These are phyloP conservation scores for Phytopythium helicoides DNA, from an alignment of 352 stramenopile species.

Conservation along the genomic window DNA sequence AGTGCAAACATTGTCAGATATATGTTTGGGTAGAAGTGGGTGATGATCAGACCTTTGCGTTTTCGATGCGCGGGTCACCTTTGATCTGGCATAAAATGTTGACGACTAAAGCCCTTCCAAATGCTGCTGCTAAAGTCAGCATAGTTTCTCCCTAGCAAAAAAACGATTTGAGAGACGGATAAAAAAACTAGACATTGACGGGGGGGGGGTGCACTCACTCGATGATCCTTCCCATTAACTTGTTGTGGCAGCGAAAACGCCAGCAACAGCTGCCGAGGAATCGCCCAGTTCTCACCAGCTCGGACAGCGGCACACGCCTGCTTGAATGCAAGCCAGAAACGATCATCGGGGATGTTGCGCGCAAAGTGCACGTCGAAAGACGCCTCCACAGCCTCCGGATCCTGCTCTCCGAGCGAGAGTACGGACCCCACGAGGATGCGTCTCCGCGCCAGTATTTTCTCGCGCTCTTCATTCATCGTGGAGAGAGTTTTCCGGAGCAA, in stretches of 20 bases:
- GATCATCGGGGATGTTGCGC: conserved; percentile 21
- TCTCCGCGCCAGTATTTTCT: conserved; percentile 31
- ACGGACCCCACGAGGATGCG: conserved; percentile 37
- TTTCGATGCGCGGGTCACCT: conserved; percentile 49
- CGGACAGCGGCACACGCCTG: conserved; percentile 39
- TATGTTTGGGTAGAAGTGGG: too few species aligned
- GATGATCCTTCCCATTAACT: conserved; percentile 54
- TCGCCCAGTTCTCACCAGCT: conserved; percentile 30
- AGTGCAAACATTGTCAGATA: too few species aligned
- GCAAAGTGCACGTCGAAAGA: conserved; percentile 51
- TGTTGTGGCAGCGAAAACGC: conserved; percentile 60
- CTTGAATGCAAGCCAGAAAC: conserved; percentile 61
- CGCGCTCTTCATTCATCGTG: conserved; percentile 16
- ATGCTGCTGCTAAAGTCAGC: conserved; percentile 56
- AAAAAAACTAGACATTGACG: too few species aligned
- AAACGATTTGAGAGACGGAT: too few species aligned
- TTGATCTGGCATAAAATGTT: conserved; percentile 70
- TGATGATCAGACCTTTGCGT: conserved; percentile 40
- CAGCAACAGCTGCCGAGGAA: conserved; percentile 49
- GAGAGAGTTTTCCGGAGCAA: not conserved
- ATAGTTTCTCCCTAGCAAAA: conserved; percentile 61
- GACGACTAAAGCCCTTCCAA: conserved; percentile 43
- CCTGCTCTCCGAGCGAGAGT: conserved; percentile 31
- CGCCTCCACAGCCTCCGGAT: conserved; percentile 41
- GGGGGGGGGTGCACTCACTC: too few species aligned